Percentiles rank a stretch among this genome's conserved stretches.
Conservation (phyloP, 352 stramenopile genomes). For the Phytophthora crassamura region DNA sequence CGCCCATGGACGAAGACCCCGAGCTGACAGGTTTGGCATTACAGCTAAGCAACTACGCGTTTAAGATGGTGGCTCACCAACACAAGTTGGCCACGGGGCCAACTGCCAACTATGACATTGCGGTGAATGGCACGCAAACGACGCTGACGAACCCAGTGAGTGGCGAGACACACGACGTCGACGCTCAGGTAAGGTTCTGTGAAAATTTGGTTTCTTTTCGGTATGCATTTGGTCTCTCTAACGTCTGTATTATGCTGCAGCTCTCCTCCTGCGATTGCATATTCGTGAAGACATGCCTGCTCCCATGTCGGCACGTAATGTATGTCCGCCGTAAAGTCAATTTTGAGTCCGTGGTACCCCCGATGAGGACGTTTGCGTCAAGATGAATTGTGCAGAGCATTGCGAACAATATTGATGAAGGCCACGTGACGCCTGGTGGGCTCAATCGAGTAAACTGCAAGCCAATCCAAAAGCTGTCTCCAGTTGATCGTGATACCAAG, state of each 20-base stretch:
- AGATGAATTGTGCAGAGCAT: conserved; percentile 6
- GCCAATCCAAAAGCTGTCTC: not conserved
- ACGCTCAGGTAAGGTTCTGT: conserved; percentile 17
- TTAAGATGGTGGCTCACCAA: conserved; percentile 3
- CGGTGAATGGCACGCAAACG: not conserved
- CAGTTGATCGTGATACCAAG: conserved; percentile 4
- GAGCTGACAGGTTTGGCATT: conserved; percentile 1
- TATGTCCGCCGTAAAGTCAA: conserved; percentile 2
- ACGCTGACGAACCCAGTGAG: not conserved
- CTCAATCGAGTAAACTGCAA: conserved; percentile 8
- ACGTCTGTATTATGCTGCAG: not conserved
- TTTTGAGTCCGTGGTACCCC: conserved; percentile 10
- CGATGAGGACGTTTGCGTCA: not conserved
- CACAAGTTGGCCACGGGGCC: not conserved
- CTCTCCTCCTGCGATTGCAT: not conserved
- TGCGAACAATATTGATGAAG: conserved; percentile 12
- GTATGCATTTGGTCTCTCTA: not conserved
- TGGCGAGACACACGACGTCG: not conserved
- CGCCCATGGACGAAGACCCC: not conserved
- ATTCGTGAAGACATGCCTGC: conserved; percentile 6
- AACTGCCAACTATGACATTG: not conserved
- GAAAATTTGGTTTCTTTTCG: conserved; percentile 1
- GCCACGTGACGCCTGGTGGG: not conserved
- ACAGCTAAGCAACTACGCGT: conserved; percentile 1
- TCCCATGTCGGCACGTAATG: conserved; percentile 13